Evolutionary conservation across 1,284 basidiomycete genomes (phyloP).

Genomic region (Peniophora sp.): DNA sequence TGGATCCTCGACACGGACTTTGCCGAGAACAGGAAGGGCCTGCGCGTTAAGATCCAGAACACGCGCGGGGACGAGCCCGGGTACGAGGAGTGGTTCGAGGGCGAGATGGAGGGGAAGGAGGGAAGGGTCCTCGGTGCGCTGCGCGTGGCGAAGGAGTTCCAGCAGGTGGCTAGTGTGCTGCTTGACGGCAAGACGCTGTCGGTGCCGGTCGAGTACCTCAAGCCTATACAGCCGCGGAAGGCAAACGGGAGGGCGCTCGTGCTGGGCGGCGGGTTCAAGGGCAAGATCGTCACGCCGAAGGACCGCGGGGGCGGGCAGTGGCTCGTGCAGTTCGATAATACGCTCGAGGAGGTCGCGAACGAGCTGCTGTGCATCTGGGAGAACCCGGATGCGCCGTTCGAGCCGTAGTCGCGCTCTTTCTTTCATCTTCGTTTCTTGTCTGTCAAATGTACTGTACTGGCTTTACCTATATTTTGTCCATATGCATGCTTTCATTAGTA

Average conservation of each 20-base stretch:
- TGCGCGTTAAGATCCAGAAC: conserved; percentile 39
- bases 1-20: conserved; percentile 41
- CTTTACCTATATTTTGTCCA: too few species aligned
- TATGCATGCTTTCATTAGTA: too few species aligned
- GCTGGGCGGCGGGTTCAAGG: conserved; percentile 25
- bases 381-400: too few species aligned
- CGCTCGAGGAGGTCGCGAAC: conserved; percentile 6
- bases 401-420: background rate
- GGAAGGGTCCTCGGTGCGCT: conserved; percentile 35
- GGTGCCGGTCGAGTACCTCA: conserved; percentile 30
- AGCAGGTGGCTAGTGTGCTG: conserved; percentile 21
- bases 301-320: conserved; percentile 16
- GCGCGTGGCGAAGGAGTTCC: conserved; percentile 21
- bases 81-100: conserved; percentile 36
- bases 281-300: conserved; percentile 27
- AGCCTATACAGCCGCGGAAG: conserved; percentile 27
- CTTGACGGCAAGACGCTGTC: conserved; percentile 20
- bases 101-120: conserved; percentile 42
- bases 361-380: conserved; percentile 1
- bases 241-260: conserved; percentile 32
- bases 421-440: background rate
- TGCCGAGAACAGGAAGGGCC: conserved; percentile 31
- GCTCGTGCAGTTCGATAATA: conserved; percentile 6
- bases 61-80: conserved; percentile 27
- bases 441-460: background rate